These are phyloP conservation scores for Sistotremastrum niveocremeum DNA, from an alignment of 768 basidiomycete genomes.

Conservation along the genomic window DNA sequence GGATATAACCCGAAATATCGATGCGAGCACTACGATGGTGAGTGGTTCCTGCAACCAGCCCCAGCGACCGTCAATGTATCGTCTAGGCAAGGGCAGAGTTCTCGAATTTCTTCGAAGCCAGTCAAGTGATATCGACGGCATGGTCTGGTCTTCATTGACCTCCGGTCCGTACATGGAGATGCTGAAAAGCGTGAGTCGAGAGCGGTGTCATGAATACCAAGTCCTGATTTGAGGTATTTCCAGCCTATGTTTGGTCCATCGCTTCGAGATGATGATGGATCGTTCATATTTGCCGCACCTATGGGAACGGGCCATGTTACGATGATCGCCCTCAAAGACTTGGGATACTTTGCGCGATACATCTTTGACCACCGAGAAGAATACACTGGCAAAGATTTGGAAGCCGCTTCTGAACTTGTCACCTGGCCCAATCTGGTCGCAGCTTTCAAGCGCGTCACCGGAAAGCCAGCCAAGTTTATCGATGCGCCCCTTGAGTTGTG, in stretches of 20 bases:
- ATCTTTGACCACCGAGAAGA: conserved; percentile 23
- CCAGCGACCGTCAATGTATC: too few relatives aligned
- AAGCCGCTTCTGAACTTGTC: conserved; percentile 24
- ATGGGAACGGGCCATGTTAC: conserved; percentile 24
- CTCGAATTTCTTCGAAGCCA: conserved; percentile 19
- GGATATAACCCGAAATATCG: conserved; percentile 18
- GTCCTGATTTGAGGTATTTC: not conserved
- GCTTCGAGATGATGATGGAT: conserved; percentile 22
- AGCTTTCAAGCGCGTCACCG: conserved; percentile 25
- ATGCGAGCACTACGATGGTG: conserved; percentile 25
- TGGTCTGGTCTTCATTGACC: conserved; percentile 25
- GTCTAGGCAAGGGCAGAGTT: conserved; percentile 21
- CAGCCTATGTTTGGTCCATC: conserved; percentile 21
- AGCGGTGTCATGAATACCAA: not conserved
- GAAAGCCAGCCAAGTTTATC: conserved; percentile 20
- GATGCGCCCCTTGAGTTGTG: conserved; percentile 21
- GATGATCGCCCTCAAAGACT: conserved; percentile 26
- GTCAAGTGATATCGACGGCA: conserved; percentile 9
- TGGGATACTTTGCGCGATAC: conserved; percentile 29
- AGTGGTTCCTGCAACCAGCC: too few relatives aligned
- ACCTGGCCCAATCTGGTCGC: conserved; percentile 23
- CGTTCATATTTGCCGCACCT: conserved; percentile 25
- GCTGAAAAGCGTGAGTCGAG: conserved; percentile 21
- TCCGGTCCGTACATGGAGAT: conserved; percentile 30
- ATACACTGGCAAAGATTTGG: conserved; percentile 23